Evolutionary conservation across 1,284 basidiomycete species (phyloP).

Genomic region (Rhodofomes roseus): DNA sequence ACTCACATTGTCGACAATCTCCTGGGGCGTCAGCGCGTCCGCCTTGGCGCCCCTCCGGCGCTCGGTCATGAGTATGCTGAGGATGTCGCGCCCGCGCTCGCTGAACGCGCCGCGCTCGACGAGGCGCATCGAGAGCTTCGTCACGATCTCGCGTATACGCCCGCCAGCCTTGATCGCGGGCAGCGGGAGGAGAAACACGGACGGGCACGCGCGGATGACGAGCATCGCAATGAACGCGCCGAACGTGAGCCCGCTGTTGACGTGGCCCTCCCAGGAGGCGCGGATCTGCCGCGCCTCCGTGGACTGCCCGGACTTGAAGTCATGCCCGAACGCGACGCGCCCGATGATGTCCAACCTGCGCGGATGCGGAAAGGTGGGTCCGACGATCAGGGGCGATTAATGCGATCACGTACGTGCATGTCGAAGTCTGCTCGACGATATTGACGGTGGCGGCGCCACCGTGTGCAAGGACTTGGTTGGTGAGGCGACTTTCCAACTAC

Average conservation of each 20-base stretch:
- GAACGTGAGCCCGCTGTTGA: conserved; percentile 21
- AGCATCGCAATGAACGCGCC: conserved; percentile 24
- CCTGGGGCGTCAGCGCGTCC: conserved; percentile 15
- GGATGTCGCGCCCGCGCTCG: conserved; percentile 21
- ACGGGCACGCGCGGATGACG: conserved; percentile 20
- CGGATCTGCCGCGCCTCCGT: conserved; percentile 21
- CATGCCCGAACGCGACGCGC: conserved; percentile 24
- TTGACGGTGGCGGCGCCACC: conserved; percentile 22
- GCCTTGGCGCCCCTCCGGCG: conserved; percentile 9
- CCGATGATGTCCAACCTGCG: conserved; percentile 26
- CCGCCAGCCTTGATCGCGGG: conserved; percentile 21
- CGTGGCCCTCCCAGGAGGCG: conserved; percentile 21
- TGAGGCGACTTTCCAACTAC: conserved; percentile 23
- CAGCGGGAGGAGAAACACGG: conserved; percentile 19
- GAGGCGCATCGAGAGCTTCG: conserved; percentile 18
- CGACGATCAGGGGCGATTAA: neutral
- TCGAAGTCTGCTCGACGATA: conserved; percentile 22
- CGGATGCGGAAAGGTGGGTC: neutral
- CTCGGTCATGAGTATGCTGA: conserved; percentile 21
- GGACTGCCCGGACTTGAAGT: conserved; percentile 22
- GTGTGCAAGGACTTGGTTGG: conserved; percentile 20
- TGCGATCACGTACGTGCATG: conserved; percentile 18
- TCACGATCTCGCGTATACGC: conserved; percentile 22
- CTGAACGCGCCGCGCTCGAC: conserved; percentile 18
- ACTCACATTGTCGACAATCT: conserved; percentile 26